Conservation (phyloP, 2,329 filamentous ascomycete species). For the Cladobotryum mycophilum region DNA sequence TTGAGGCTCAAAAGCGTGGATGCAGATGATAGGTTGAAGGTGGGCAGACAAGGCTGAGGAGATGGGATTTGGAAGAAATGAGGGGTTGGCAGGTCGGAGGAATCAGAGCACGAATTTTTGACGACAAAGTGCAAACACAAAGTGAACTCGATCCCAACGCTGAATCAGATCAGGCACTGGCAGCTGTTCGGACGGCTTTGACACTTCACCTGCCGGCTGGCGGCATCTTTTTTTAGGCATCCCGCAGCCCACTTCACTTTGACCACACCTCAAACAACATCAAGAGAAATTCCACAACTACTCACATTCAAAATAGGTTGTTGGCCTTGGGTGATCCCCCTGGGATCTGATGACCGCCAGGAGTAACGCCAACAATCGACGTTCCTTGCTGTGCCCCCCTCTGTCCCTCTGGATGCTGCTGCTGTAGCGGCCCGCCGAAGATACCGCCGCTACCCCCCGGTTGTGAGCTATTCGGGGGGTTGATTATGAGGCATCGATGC, state of each 20-base stretch:
- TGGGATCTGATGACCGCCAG: constrained; percentile 32
- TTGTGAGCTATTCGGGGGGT: constrained; percentile 45
- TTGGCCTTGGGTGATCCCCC: constrained; percentile 37
- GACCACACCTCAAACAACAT: background rate
- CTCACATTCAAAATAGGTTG: constrained; percentile 47
- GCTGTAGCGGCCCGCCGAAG: constrained; percentile 64
- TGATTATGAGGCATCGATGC: constrained; percentile 46
- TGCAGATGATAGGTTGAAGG: too few species aligned
- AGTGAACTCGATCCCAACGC: background rate
- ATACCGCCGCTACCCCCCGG: constrained; percentile 55
- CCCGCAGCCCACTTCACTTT: background rate
- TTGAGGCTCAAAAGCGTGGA: background rate
- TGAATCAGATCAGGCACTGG: constrained; percentile 9
- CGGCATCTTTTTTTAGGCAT: background rate
- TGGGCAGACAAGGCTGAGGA: too few species aligned
- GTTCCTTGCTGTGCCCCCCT: constrained; percentile 56
- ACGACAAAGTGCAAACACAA: background rate
- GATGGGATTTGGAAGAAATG: too few species aligned
- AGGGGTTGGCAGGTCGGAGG: too few species aligned
- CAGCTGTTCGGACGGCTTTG: background rate
- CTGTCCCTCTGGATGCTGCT: constrained; percentile 48
- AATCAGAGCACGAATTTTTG: background rate
- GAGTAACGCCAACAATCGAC: constrained; percentile 44
- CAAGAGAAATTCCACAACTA: constrained; percentile 14
- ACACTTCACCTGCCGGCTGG: constrained; percentile 3